Evolutionary conservation across 1,284 basidiomycete species (phyloP).

Genomic region (Melampsora larici-populina): DNA sequence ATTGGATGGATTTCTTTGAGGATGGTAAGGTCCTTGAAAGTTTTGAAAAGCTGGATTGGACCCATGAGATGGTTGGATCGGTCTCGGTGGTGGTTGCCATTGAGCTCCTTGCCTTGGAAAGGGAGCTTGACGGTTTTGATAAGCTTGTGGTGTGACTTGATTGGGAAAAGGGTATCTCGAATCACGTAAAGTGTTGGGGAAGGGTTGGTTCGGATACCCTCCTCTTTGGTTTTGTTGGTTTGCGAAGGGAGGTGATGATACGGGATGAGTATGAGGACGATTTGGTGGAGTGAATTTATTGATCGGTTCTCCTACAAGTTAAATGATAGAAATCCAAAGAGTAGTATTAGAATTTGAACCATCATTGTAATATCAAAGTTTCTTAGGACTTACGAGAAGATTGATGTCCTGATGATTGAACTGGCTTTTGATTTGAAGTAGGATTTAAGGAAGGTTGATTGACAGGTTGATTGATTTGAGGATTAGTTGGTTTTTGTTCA

Average conservation of each 20-base stretch:
- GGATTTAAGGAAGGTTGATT: too few species aligned
- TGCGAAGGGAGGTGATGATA: not conserved
- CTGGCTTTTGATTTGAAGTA: too few species aligned
- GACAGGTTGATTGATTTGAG: too few species aligned
- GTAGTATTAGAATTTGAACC: too few species aligned
- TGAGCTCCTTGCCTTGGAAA: not conserved
- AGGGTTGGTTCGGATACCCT: not conserved
- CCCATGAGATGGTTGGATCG: not conserved
- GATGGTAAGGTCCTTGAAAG: not conserved
- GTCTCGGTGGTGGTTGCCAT: not conserved
- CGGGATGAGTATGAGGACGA: too few species aligned
- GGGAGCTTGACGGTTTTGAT: not conserved
- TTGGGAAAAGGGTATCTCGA: not conserved
- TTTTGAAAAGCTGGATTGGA: not conserved
- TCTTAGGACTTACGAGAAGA: too few species aligned
- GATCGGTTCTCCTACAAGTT: too few species aligned
- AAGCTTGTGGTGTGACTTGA: not conserved
- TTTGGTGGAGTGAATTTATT: too few species aligned
- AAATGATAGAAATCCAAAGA: too few species aligned
- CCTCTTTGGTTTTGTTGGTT: not conserved
- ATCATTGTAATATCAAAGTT: too few species aligned
- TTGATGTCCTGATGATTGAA: too few species aligned
- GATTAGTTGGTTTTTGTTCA: too few species aligned
- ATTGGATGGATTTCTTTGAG: not conserved
- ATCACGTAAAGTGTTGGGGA: not conserved